phyloP scores from a whole-genome alignment of 306 rosid genomes.

The Pueraria montana region DNA sequence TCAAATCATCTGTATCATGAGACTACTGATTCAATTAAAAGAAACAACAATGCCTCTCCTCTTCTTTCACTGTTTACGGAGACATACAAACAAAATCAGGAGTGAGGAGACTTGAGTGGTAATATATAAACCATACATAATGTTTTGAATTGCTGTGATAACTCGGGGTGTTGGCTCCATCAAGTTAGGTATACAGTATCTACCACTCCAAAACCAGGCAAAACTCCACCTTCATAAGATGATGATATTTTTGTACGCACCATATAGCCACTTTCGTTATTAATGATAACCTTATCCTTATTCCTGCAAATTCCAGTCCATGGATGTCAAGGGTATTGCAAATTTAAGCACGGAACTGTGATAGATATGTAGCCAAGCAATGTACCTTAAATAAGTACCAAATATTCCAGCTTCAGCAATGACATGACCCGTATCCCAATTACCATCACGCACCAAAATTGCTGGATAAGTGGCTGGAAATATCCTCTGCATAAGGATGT shows the following conservation, averaged over 20 bases:
- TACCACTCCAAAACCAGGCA: constrained; percentile 93
- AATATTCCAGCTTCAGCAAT: constrained; percentile 86
- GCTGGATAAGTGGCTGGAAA: constrained; percentile 70
- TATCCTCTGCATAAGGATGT: constrained; percentile 95
- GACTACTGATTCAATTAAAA: background rate
- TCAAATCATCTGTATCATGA: background rate
- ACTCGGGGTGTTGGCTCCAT: constrained; percentile 23
- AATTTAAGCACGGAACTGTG: constrained; percentile 9
- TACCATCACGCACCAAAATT: constrained; percentile 77
- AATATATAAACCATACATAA: constrained; percentile 4
- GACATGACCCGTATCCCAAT: constrained; percentile 67
- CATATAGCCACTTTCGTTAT: constrained; percentile 80
- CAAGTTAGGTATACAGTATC: constrained; percentile 80
- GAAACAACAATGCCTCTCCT: background rate
- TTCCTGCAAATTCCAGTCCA: constrained; percentile 72
- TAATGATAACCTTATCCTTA: constrained; percentile 74
- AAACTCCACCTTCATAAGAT: constrained; percentile 95
- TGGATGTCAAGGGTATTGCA: constrained; percentile 27
- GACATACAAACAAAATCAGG: constrained; percentile 13
- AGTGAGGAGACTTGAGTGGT: background rate
- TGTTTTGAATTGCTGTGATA: constrained; percentile 16
- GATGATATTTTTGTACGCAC: constrained; percentile 94
- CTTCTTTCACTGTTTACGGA: constrained; percentile 1
- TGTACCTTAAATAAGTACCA: constrained; percentile 87
- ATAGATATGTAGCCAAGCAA: constrained; percentile 15